These are phyloP conservation scores for Botrytis paeoniae DNA, from an alignment of 2,329 filamentous ascomycete genomes.

Conservation along the genomic window DNA sequence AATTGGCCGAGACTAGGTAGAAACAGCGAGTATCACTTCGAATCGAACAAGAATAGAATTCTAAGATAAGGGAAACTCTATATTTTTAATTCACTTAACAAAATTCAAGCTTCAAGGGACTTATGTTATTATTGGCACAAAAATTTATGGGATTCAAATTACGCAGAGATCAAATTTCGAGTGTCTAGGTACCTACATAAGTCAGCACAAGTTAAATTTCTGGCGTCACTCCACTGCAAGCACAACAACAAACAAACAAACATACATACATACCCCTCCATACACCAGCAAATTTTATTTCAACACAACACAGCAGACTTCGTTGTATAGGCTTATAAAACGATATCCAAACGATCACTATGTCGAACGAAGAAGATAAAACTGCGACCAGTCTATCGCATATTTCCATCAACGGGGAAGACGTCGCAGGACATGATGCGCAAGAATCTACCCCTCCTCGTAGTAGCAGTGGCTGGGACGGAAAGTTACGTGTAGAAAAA, in stretches of 20 bases:
- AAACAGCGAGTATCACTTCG: background rate
- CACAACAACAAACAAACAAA: background rate
- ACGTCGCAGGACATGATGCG: conserved; percentile 32
- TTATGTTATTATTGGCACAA: background rate
- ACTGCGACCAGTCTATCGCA: conserved; percentile 28
- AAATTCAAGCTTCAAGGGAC: background rate
- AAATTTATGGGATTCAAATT: background rate
- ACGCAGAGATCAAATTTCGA: background rate
- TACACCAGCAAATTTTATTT: background rate
- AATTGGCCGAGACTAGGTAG: background rate
- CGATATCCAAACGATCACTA: conserved; percentile 7
- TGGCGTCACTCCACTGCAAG: background rate
- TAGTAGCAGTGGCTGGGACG: conserved; percentile 77
- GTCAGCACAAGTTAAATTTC: background rate
- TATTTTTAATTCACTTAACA: background rate
- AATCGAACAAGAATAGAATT: background rate
- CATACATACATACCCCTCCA: conserved; percentile 1
- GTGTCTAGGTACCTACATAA: background rate
- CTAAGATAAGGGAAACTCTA: background rate
- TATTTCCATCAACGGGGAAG: conserved; percentile 31
- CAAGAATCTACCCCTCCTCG: conserved; percentile 28
- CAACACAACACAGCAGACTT: background rate
- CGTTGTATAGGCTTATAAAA: background rate
- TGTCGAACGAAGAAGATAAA: conserved; percentile 27
- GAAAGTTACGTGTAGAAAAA: conserved; percentile 69